phyloP scores from a whole-genome alignment of 352 stramenopile genomes.

The Aphanomyces stellatus region DNA sequence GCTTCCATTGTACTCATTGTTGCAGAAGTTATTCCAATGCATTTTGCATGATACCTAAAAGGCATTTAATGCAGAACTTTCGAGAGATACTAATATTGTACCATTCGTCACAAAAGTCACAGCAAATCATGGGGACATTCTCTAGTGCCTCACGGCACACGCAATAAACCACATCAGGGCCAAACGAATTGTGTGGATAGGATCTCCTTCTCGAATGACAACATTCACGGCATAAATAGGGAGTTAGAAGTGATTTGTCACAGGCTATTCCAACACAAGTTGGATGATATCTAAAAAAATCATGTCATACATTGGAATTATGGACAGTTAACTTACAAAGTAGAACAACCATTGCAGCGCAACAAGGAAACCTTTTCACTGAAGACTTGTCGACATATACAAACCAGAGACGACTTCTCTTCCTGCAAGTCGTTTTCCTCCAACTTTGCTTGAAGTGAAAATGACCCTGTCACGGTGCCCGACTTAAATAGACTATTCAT shows the following conservation, averaged over 20 bases:
- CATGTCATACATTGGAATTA: background rate
- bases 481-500: conserved; percentile 51
- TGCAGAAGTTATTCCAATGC: conserved; percentile 48
- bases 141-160: conserved; percentile 49
- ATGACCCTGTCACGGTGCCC: conserved; percentile 23
- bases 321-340: conserved; percentile 28
- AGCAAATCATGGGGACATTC: conserved; percentile 76
- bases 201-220: background rate
- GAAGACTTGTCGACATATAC: conserved; percentile 62
- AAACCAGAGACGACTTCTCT: conserved; percentile 21
- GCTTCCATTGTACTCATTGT: conserved; percentile 57
- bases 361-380: conserved; percentile 41
- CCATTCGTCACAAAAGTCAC: conserved; percentile 83
- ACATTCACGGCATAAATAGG: conserved; percentile 12
- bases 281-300: conserved; percentile 26
- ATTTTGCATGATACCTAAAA: conserved; percentile 38
- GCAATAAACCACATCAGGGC: conserved; percentile 42
- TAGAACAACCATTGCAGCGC: conserved; percentile 38
- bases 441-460: conserved; percentile 7
- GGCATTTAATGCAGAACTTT: background rate
- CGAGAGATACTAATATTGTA: conserved; percentile 18
- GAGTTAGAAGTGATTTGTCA: background rate
- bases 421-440: background rate
- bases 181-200: conserved; percentile 7
- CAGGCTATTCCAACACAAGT: conserved; percentile 32